These are phyloP conservation scores for Calycina herbarum DNA, from an alignment of 2,329 filamentous ascomycete genomes.

Conservation along the genomic window DNA sequence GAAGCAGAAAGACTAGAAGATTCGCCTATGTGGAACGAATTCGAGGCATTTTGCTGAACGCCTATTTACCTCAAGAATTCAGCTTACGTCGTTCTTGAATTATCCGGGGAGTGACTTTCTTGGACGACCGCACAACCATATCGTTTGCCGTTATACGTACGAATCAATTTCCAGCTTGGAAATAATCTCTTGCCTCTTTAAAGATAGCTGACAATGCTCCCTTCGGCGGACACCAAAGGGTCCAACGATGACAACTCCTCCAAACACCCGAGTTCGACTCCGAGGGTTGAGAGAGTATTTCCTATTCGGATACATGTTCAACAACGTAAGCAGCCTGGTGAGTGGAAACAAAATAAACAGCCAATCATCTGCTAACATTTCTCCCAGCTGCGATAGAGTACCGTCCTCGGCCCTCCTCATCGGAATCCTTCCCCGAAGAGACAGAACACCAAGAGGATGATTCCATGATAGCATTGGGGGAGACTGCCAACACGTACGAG, in stretches of 20 bases:
- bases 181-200: neutral
- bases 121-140: neutral
- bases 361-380: neutral
- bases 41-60: too few relatives aligned
- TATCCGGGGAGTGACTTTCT: neutral
- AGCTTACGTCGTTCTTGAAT: too few relatives aligned
- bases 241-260: neutral
- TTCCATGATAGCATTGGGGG: neutral
- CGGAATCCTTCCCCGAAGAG: neutral
- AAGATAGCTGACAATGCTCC: neutral
- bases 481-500: neutral
- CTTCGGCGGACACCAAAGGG: neutral
- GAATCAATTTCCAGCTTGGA: neutral
- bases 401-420: neutral
- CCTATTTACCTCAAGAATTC: too few relatives aligned
- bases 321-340: neutral
- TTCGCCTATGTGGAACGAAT: too few relatives aligned
- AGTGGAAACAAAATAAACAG: neutral
- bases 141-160: neutral
- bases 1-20: too few relatives aligned
- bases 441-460: neutral
- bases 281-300: slow-evolving; percentile 18
- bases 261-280: neutral
- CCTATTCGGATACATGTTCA: slow-evolving; percentile 15
- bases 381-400: neutral